Percentiles rank a stretch among this genome's conserved stretches.
These are phyloP conservation scores for Pinus tabuliformis DNA, from an alignment of 75 land plant genomes.

Conservation along the genomic window DNA sequence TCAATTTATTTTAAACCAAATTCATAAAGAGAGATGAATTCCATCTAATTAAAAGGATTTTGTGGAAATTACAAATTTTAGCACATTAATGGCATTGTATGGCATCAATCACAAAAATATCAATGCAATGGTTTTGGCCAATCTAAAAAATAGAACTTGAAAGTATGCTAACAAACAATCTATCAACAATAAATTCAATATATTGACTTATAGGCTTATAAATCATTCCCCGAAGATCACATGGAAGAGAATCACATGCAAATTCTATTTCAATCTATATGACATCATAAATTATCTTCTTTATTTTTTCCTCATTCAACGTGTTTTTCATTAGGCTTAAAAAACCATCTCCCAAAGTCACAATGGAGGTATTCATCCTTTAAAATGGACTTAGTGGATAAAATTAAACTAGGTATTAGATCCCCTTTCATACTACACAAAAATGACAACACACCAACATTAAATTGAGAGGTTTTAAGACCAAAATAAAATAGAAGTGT, in stretches of 20 bases:
- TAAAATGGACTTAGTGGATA: slow-evolving; percentile 58
- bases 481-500: too few relatives aligned
- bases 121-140: too few relatives aligned
- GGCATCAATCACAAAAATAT: too few relatives aligned
- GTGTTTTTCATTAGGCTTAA: slow-evolving; percentile 41
- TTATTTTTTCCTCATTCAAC: slow-evolving; percentile 50
- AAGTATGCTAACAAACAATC: slow-evolving; percentile 20
- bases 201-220: slow-evolving; percentile 66
- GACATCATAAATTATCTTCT: slow-evolving; percentile 57
- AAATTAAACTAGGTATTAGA: slow-evolving; percentile 57
- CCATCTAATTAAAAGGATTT: slow-evolving; percentile 94
- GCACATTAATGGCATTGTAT: not conserved
- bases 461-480: too few relatives aligned
- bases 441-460: slow-evolving; percentile 15
- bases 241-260: slow-evolving; percentile 74
- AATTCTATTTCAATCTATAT: slow-evolving; percentile 80
- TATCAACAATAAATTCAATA: slow-evolving; percentile 79
- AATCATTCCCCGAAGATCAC: slow-evolving; percentile 82
- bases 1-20: too few relatives aligned
- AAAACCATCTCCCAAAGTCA: slow-evolving; percentile 38
- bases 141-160: too few relatives aligned
- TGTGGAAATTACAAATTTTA: slow-evolving; percentile 46
- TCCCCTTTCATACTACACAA: slow-evolving; percentile 70
- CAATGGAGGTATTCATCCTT: slow-evolving; percentile 74
- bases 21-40: slow-evolving; percentile 66